A percentile compares a stretch with the other conserved stretches of the same genome.
These are phyloP conservation scores for Aspergillus chevalieri DNA, from an alignment of 2,329 filamentous ascomycete species.

Conservation along the genomic window DNA sequence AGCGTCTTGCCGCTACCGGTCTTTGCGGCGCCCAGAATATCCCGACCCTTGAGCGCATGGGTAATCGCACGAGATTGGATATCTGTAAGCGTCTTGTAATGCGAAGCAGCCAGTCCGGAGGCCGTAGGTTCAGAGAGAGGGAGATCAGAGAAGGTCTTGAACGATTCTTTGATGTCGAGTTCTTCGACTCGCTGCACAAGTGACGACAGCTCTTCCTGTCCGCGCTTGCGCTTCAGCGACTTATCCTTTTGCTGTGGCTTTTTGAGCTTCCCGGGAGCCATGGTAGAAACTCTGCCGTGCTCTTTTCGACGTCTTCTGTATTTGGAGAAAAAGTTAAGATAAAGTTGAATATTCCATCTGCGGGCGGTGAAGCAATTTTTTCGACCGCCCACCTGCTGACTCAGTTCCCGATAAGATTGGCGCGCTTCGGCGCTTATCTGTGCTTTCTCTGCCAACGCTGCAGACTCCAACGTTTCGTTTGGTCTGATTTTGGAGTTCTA, in stretches of 20 bases:
- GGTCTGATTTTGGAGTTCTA: not conserved
- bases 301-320: slow-evolving; percentile 5
- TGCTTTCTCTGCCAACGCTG: not conserved
- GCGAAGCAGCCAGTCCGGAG: slow-evolving; percentile 72
- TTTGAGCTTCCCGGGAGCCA: slow-evolving; percentile 30
- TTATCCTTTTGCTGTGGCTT: slow-evolving; percentile 23
- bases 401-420: slow-evolving; percentile 30
- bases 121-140: slow-evolving; percentile 78
- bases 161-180: slow-evolving; percentile 42
- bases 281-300: slow-evolving; percentile 11
- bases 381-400: slow-evolving; percentile 24
- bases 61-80: slow-evolving; percentile 88
- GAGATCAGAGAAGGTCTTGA: slow-evolving; percentile 71
- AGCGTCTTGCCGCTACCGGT: slow-evolving; percentile 94
- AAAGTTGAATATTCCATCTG: not conserved
- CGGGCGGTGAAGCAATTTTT: slow-evolving; percentile 23
- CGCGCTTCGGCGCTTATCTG: slow-evolving; percentile 8
- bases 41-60: slow-evolving; percentile 72
- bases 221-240: slow-evolving; percentile 42
- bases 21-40: slow-evolving; percentile 91
- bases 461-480: not conserved
- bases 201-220: slow-evolving; percentile 37
- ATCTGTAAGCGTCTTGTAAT: slow-evolving; percentile 86
- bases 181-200: slow-evolving; percentile 40
- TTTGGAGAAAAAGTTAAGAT: slow-evolving; percentile 2